Percentiles rank a stretch among this genome's conserved stretches.
Conservation (phyloP, 2,329 filamentous ascomycete genomes). For the Trichoderma koningii region DNA sequence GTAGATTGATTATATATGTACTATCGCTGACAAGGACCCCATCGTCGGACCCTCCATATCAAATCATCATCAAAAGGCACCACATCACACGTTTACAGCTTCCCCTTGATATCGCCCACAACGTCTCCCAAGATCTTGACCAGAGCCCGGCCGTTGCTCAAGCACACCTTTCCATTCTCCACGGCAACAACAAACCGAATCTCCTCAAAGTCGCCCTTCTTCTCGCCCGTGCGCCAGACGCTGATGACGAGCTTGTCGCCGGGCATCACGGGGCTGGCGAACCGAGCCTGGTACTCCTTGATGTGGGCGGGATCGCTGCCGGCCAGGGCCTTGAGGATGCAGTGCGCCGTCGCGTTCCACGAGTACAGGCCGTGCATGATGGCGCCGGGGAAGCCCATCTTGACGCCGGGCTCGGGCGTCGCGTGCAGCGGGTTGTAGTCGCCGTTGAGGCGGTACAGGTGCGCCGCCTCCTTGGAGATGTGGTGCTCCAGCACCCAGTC, state of each 20-base stretch:
- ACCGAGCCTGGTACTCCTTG: conserved; percentile 85
- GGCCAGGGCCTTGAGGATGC: conserved; percentile 71
- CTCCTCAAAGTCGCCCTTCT: conserved; percentile 72
- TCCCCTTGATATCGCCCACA: conserved; percentile 58
- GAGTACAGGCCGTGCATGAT: conserved; percentile 90
- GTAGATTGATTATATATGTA: not conserved
- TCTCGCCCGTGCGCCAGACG: conserved; percentile 75
- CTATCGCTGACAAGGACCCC: conserved; percentile 1
- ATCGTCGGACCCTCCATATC: not conserved
- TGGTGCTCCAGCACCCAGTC: conserved; percentile 71
- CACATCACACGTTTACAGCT: conserved; percentile 52
- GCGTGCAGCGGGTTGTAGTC: conserved; percentile 95
- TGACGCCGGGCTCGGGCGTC: conserved; percentile 77
- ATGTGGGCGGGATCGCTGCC: conserved; percentile 78
- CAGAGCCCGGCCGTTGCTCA: conserved; percentile 83
- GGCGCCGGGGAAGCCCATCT: conserved; percentile 87
- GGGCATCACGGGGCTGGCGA: conserved; percentile 80
- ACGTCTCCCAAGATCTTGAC: conserved; percentile 62
- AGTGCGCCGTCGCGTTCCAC: conserved; percentile 79
- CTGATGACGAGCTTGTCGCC: conserved; percentile 80
- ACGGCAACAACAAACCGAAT: conserved; percentile 78
- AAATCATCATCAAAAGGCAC: not conserved
- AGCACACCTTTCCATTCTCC: conserved; percentile 77
- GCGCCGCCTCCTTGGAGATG: conserved; percentile 70
- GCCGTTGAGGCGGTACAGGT: conserved; percentile 82